phyloP scores from a whole-genome alignment of 306 rosid species.

The Cucurbita moschata region DNA sequence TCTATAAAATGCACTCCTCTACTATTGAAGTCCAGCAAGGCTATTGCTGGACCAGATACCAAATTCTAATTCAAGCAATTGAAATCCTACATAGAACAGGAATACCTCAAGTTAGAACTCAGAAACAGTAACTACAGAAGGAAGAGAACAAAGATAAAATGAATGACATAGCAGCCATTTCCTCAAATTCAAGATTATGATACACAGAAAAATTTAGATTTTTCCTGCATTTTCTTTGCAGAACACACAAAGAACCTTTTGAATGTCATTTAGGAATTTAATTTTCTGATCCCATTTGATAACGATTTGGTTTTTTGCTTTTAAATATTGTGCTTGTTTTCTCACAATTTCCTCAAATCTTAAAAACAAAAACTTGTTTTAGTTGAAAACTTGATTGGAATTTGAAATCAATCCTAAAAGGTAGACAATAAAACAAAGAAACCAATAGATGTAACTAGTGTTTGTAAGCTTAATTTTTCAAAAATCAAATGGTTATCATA shows the following conservation, averaged over 20 bases:
- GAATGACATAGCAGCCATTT: not conserved
- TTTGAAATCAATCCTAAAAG: too few relatives aligned
- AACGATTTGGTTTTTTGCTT: too few relatives aligned
- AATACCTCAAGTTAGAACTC: not conserved
- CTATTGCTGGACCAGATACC: not conserved
- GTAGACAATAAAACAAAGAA: too few relatives aligned
- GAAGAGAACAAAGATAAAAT: not conserved
- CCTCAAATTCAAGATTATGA: not conserved
- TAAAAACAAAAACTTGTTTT: too few relatives aligned
- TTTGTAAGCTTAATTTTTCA: too few relatives aligned
- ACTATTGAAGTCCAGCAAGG: not conserved
- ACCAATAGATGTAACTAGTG: too few relatives aligned
- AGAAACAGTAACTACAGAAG: not conserved
- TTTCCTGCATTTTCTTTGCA: not conserved
- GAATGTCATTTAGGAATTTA: not conserved
- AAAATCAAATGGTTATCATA: too few relatives aligned
- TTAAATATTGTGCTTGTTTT: too few relatives aligned
- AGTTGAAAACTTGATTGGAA: too few relatives aligned
- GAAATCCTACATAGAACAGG: not conserved
- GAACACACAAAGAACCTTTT: not conserved
- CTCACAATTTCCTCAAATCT: too few relatives aligned
- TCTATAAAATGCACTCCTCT: not conserved
- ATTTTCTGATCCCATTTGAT: too few relatives aligned
- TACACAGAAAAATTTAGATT: too few relatives aligned
- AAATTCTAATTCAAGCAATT: conserved; percentile 1